Evolutionary conservation across 2,329 filamentous ascomycete species (phyloP), one percentile per base, ranked within the genome.

Genomic region (Cladosporium sp.): DNA sequence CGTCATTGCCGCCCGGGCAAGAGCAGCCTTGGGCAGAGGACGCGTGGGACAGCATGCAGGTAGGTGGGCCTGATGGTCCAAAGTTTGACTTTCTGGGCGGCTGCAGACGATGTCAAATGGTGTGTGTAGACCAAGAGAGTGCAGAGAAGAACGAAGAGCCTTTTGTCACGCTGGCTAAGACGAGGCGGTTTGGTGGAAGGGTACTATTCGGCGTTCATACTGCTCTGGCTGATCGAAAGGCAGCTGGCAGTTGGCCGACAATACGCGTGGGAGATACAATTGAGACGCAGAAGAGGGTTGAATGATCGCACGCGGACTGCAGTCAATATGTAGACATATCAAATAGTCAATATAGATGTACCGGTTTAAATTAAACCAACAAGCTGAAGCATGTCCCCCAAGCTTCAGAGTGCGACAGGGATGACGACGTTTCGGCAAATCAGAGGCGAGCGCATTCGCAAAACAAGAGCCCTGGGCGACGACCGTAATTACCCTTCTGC

Each of bases 41-140:
- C 58, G 67, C 72, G 5, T 97, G 92, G 92, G 73, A 72, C 11
- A 75, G 69, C 13, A 61, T 95, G 35, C 74, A 70, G 7, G 85
- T 96, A 51, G 86, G 85, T 1, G 58, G 67, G 62, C 76, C 84
- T 52, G 67, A 70, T 8, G 41, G 49, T 20, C 38, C 49, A 18
- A 46, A 15, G 3, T 86, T 88, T 59, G 76, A 85, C 54, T 80
- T 94, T 61, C 71, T 97, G 4, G 92, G 91, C 0, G 80, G 86
- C 3, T 98, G 93, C 62, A 80, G 89, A 53, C 76, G 93, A 52
- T 98, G 93, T 60, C 90, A 95, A 66, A 97, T 98, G 91, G 85
- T 98, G 8, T 96, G 92, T 64, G 82, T 97, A 39, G 84, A 98
- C 62, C 93, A 96, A 66, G 74, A 82, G 40, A 95, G 85, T 11